phyloP scores from a whole-genome alignment of 192 early-diverging fungal species.

The Coemansia sp. region DNA sequence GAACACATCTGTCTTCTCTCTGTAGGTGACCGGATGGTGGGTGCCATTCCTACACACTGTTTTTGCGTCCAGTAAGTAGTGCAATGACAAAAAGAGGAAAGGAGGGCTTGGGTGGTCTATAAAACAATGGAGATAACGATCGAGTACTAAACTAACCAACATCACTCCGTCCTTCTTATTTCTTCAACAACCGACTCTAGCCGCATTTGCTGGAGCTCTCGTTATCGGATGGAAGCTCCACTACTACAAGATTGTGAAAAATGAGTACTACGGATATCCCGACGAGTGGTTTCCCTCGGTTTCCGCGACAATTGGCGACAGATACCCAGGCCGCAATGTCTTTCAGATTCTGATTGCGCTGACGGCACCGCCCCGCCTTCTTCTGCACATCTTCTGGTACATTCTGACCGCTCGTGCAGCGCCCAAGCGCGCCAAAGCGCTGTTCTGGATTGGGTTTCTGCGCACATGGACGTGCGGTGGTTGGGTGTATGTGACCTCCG shows the following conservation, averaged over 20 bases:
- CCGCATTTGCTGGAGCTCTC: conserved; percentile 69
- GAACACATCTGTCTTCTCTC: neutral
- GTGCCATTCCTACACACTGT: conserved; percentile 56
- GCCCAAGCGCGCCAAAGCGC: conserved; percentile 34
- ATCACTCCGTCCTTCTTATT: too few relatives aligned
- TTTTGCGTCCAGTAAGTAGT: conserved; percentile 49
- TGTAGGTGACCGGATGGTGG: conserved; percentile 56
- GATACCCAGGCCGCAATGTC: conserved; percentile 71
- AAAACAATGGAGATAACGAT: neutral
- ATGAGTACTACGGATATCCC: conserved; percentile 75
- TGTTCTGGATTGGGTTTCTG: conserved; percentile 56
- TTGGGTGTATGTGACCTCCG: conserved; percentile 81
- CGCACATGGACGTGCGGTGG: conserved; percentile 78
- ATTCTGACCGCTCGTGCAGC: conserved; percentile 37
- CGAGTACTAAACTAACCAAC: neutral
- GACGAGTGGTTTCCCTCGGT: conserved; percentile 82
- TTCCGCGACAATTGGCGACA: conserved; percentile 76
- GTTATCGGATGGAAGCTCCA: conserved; percentile 69
- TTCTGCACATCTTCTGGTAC: conserved; percentile 55
- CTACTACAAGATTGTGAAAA: conserved; percentile 80
- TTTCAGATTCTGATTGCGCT: conserved; percentile 82
- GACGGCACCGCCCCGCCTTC: conserved; percentile 57
- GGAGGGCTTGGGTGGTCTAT: neutral
- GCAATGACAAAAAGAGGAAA: neutral
- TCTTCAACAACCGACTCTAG: conserved; percentile 11